Conservation (phyloP, 116 monocot species). For the Iris pallida region DNA sequence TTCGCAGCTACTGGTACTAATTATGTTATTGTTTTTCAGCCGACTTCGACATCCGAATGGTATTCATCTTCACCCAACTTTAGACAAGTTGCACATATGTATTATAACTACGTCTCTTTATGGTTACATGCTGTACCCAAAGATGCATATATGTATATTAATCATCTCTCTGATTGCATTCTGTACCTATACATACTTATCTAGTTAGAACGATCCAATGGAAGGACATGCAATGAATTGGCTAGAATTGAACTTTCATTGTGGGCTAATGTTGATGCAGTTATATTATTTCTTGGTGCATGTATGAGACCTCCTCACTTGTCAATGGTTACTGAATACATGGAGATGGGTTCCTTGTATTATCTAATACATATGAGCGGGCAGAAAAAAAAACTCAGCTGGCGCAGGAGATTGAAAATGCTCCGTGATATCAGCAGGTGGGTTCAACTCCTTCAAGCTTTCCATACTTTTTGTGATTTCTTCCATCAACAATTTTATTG, state of each 20-base stretch:
- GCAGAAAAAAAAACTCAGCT: slow-evolving; percentile 90
- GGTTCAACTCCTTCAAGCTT: slow-evolving; percentile 1
- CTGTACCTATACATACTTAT: no score
- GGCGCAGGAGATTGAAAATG: slow-evolving; percentile 91
- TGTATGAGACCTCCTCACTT: slow-evolving; percentile 94
- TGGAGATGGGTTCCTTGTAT: slow-evolving; percentile 99
- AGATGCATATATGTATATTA: not conserved
- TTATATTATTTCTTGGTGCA: slow-evolving; percentile 95
- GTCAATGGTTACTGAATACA: slow-evolving; percentile 98
- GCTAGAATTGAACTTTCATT: no score
- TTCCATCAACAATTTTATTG: no score
- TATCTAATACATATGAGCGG: slow-evolving; percentile 90
- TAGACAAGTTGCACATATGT: not conserved
- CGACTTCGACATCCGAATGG: slow-evolving; percentile 99
- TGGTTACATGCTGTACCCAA: no score
- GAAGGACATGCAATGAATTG: no score
- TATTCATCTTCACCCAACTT: slow-evolving; percentile 19
- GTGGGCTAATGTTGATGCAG: slow-evolving; percentile 30
- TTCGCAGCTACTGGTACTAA: slow-evolving; percentile 10
- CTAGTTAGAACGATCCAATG: not conserved
- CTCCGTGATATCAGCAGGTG: slow-evolving; percentile 96
- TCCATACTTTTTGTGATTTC: no score
- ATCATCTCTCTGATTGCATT: no score
- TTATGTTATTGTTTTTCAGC: slow-evolving; percentile 39
- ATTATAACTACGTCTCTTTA: no score